Evolutionary conservation across 805 yeast species (phyloP).

Genomic region (Candida sithepensis): DNA sequence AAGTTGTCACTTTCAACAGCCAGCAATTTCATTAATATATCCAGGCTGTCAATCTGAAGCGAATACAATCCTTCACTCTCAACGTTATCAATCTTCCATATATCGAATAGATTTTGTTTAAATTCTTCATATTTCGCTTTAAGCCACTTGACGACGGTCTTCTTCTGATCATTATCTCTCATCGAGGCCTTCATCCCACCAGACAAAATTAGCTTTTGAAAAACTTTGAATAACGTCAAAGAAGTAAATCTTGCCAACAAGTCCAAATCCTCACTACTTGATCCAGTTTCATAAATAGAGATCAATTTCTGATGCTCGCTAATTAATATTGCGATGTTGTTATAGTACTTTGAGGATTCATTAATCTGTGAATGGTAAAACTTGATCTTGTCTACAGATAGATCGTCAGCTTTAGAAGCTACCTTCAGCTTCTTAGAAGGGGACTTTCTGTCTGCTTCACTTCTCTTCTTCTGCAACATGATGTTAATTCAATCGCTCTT

Average conservation of each 20-base stretch:
- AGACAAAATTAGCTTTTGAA: constrained; percentile 43
- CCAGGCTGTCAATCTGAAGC: constrained; percentile 51
- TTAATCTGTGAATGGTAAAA: constrained; percentile 28
- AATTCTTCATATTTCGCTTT: constrained; percentile 52
- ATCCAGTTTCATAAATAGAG: constrained; percentile 10
- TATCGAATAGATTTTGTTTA: constrained; percentile 40
- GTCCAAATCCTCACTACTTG: constrained; percentile 22
- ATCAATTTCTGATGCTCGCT: constrained; percentile 32
- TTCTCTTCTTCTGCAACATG: neutral
- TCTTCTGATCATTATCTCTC: constrained; percentile 38
- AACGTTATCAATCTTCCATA: constrained; percentile 34
- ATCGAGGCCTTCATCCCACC: constrained; percentile 36
- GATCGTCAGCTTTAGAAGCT: neutral
- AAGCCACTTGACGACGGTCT: constrained; percentile 60
- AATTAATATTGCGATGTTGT: constrained; percentile 49
- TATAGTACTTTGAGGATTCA: constrained; percentile 48
- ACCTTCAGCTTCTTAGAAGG: constrained; percentile 2
- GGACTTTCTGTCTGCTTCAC: neutral
- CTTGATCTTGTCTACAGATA: constrained; percentile 25
- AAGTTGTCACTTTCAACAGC: constrained; percentile 53
- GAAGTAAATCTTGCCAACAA: constrained; percentile 36
- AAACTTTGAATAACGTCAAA: constrained; percentile 41
- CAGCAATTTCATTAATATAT: constrained; percentile 51
- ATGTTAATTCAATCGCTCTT: neutral
- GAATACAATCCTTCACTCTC: constrained; percentile 36